phyloP scores from a whole-genome alignment of 371 early-diverging fungal species.

The Fennellomyces sp. region DNA sequence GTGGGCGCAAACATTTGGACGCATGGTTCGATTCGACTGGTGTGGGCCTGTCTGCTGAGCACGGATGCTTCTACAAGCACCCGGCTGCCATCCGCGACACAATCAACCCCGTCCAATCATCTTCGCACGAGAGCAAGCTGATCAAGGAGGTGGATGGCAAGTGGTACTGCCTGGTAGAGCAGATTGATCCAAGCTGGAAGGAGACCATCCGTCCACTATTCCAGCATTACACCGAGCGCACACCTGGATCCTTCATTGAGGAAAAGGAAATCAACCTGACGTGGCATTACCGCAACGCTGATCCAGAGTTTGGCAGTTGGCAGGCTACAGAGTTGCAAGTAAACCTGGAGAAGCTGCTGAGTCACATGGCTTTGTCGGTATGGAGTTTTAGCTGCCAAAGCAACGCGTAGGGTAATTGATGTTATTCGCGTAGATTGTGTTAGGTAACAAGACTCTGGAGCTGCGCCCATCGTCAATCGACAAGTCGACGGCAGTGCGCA shows the following conservation, averaged over 20 bases:
- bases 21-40: conserved; percentile 86
- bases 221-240: conserved; percentile 93
- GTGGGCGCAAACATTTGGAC: conserved; percentile 82
- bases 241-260: conserved; percentile 93
- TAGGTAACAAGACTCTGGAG: conserved; percentile 95
- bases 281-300: conserved; percentile 93
- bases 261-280: conserved; percentile 89
- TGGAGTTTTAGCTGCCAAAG: conserved; percentile 12
- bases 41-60: conserved; percentile 93
- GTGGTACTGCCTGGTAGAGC: conserved; percentile 89
- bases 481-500: conserved; percentile 84
- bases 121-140: conserved; percentile 63
- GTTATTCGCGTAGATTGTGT: conserved; percentile 68
- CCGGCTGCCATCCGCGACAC: conserved; percentile 65
- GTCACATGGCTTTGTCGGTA: conserved; percentile 91
- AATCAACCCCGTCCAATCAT: conserved; percentile 29
- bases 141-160: conserved; percentile 61
- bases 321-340: conserved; percentile 84
- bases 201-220: conserved; percentile 91
- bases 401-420: no score
- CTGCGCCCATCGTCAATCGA: conserved; percentile 91
- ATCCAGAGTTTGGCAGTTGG: conserved; percentile 85
- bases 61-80: conserved; percentile 96
- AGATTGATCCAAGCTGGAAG: conserved; percentile 89
- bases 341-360: conserved; percentile 91